Percentiles rank a stretch among this genome's conserved stretches.
phyloP scores from a whole-genome alignment of 2,329 filamentous ascomycete species.

The Penicillium sclerotigenum region DNA sequence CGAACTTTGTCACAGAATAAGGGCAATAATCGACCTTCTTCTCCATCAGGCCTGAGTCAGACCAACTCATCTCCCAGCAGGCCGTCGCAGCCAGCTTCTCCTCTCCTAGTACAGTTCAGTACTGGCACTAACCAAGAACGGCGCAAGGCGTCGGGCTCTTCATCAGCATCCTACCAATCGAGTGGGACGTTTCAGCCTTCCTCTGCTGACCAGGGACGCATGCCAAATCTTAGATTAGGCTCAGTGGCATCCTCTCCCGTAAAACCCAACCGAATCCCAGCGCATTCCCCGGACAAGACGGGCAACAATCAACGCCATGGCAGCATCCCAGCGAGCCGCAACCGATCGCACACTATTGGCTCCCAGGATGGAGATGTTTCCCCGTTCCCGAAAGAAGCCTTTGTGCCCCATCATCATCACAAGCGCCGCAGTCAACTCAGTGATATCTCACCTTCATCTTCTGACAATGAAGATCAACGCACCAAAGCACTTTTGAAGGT shows the following conservation, averaged over 20 bases:
- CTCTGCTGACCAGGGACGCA: conserved; percentile 68
- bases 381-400: conserved; percentile 59
- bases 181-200: conserved; percentile 66
- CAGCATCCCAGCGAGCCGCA: conserved; percentile 63
- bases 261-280: conserved; percentile 42
- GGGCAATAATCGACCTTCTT: conserved; percentile 72
- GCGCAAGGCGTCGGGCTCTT: conserved; percentile 87
- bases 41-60: conserved; percentile 76
- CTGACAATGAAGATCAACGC: conserved; percentile 92
- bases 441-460: conserved; percentile 94
- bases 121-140: conserved; percentile 78
- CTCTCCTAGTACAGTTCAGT: conserved; percentile 93
- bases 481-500: conserved; percentile 88
- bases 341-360: conserved; percentile 86
- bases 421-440: conserved; percentile 93
- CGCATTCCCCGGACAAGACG: conserved; percentile 59
- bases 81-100: conserved; percentile 78
- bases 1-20: conserved; percentile 81
- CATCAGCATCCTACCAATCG: conserved; percentile 78
- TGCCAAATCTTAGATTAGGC: conserved; percentile 50
- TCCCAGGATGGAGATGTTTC: conserved; percentile 87
- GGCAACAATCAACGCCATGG: conserved; percentile 62
- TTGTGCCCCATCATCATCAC: conserved; percentile 67
- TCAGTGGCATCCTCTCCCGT: conserved; percentile 56
- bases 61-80: conserved; percentile 83